Evolutionary conservation across 352 stramenopile genomes (phyloP).

Genomic region (Globisporangium paddicum): DNA sequence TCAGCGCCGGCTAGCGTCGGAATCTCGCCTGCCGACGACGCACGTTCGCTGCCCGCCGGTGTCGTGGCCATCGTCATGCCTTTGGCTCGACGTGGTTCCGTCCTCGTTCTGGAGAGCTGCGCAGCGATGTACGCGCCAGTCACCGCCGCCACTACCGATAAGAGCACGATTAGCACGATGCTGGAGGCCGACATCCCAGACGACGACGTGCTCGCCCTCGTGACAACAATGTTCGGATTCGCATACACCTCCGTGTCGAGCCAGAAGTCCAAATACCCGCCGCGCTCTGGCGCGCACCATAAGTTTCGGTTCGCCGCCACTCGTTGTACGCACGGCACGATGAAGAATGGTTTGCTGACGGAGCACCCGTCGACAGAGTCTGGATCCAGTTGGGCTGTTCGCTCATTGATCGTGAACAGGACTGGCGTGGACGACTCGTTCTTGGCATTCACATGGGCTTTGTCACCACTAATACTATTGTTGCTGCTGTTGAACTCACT

Average conservation of each 20-base stretch:
- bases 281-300: slow-evolving; percentile 1
- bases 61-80: background rate
- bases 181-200: background rate
- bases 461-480: background rate
- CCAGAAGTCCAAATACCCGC: slow-evolving; percentile 7
- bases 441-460: background rate
- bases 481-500: background rate
- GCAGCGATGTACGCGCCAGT: background rate
- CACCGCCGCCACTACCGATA: background rate
- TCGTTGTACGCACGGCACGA: slow-evolving; percentile 1
- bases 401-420: slow-evolving; percentile 6
- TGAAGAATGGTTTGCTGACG: background rate
- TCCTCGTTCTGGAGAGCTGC: background rate
- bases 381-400: background rate
- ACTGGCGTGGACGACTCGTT: background rate
- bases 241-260: background rate
- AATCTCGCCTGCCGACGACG: background rate
- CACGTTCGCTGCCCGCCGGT: background rate
- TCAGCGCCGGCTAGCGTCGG: slow-evolving; percentile 1
- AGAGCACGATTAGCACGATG: background rate
- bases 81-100: background rate
- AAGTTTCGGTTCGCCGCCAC: background rate
- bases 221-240: background rate
- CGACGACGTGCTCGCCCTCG: background rate
- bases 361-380: background rate